Percentiles rank a stretch among this genome's conserved stretches.
Evolutionary conservation across 164 flowering plant genomes (phyloP).

Genomic region (Magnolia officinalis): DNA sequence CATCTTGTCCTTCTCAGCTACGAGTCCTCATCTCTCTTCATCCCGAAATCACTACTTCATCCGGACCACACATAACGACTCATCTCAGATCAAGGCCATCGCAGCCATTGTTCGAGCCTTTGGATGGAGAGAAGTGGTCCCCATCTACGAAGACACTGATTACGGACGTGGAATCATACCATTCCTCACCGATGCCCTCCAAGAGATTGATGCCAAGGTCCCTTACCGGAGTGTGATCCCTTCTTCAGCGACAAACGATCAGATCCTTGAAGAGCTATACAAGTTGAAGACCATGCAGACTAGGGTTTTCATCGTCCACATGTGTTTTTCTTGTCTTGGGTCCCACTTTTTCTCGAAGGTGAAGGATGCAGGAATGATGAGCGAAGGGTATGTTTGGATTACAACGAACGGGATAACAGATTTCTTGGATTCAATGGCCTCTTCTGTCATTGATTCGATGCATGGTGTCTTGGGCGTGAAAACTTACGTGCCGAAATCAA

Average conservation of each 20-base stretch:
- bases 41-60: constrained; percentile 16
- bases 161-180: constrained; percentile 19
- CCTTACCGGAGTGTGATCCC: constrained; percentile 10
- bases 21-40: constrained; percentile 10
- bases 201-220: constrained; percentile 1
- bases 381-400: too few relatives aligned
- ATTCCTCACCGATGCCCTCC: constrained; percentile 13
- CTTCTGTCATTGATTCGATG: constrained; percentile 18
- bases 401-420: constrained; percentile 15
- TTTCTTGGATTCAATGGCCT: constrained; percentile 10
- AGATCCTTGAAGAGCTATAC: constrained; percentile 10
- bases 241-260: constrained; percentile 1
- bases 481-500: constrained; percentile 15
- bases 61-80: constrained; percentile 12
- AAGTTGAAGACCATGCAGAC: constrained; percentile 18
- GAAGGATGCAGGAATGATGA: constrained; percentile 19
- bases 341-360: constrained; percentile 10
- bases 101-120: constrained; percentile 15
- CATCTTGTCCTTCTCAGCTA: constrained; percentile 17
- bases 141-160: constrained; percentile 20
- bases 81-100: constrained; percentile 20
- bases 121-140: constrained; percentile 16
- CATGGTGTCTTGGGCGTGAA: constrained; percentile 27
- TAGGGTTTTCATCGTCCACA: constrained; percentile 25
- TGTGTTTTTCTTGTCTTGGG: constrained; percentile 8